Conservation (phyloP, 2,329 filamentous ascomycete genomes). For the Exophiala mesophila region DNA sequence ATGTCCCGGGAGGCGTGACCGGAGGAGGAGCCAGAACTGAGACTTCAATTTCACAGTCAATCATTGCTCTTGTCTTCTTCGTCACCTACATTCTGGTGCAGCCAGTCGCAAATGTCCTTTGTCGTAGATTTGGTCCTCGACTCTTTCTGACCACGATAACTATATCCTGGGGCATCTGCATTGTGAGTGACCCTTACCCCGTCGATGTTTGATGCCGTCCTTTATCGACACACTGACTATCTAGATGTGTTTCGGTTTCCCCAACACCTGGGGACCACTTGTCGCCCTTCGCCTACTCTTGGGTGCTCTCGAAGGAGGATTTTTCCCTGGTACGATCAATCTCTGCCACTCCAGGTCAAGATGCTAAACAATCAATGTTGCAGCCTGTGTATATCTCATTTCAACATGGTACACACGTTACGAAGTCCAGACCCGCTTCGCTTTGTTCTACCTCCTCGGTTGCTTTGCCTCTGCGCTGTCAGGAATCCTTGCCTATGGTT, state of each 20-base stretch:
- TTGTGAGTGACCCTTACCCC: constrained; percentile 27
- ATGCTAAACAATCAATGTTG: neutral
- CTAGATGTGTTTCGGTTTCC: constrained; percentile 28
- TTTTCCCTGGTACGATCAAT: constrained; percentile 51
- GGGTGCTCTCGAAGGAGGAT: constrained; percentile 62
- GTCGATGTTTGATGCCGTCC: neutral
- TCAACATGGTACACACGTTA: constrained; percentile 20
- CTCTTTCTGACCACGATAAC: constrained; percentile 29
- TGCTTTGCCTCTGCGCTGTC: constrained; percentile 43
- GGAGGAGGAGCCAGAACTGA: neutral
- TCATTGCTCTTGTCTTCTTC: constrained; percentile 59
- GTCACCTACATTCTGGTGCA: constrained; percentile 67
- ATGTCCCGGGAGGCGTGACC: neutral
- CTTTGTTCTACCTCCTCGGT: constrained; percentile 47
- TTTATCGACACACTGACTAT: constrained; percentile 1
- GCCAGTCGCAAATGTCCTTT: constrained; percentile 62
- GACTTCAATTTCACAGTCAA: constrained; percentile 1
- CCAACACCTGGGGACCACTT: constrained; percentile 27
- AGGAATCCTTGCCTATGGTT: constrained; percentile 43
- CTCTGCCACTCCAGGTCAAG: neutral
- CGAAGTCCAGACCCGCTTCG: constrained; percentile 37
- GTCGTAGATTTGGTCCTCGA: constrained; percentile 56
- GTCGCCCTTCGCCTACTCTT: constrained; percentile 40
- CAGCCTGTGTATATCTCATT: constrained; percentile 60
- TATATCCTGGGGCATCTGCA: constrained; percentile 40